Base-by-base conservation (phyloP, 1,284 basidiomycete species). In the Schizophyllum amplum region DNA sequence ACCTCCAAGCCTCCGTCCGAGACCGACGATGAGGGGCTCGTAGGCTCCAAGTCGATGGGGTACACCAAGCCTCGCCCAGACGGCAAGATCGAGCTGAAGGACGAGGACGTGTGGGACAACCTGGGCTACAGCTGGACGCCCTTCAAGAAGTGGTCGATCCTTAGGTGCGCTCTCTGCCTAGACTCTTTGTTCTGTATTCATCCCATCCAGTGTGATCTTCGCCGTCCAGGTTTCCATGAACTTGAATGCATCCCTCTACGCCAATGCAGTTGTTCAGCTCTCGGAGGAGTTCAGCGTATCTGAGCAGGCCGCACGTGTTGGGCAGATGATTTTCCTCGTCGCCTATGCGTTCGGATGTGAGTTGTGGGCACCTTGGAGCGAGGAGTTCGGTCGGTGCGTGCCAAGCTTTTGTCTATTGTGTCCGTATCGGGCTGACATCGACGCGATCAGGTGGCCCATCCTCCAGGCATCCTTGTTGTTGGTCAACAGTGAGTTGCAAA, bases 201-300 rank as follows among this genome's bases (percentile, higher is more conserved):
- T 17, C 33, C 17, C 33, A 9, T 17, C 33, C 33, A 42, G 52
- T n/a, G 60, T 63, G 47, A 63, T 63, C 26, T 63, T 63, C 46
- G 33, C 51, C 55, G 60, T 63, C n/a, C 62, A 63, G 50, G 54
- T 58, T 22, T 63, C 62, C 20, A 63, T 63, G 62, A 63, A 63
- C 57, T 54, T 63, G 24, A 63, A 63, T 60, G 55, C 62, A 5
- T 55, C 55, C 33, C 50, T 63, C 26, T 63, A 63, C 55, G 56
- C 60, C 17, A 63, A 63, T 46, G 60, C 57, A 15, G 57, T 60
- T 21, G 51, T 52, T 3, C 33, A 26, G 4, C 56, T 63, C 17
- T 51, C 60, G 4, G 58, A 58, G 15, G 50, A 61, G 20, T 63
- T 63, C 54, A 15, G 24, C 26, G 59, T 63, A 13, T 56, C 51